Evolutionary conservation across 495 filamentous ascomycete species (phyloP).

Genomic region (Astrocystis sublimbata): DNA sequence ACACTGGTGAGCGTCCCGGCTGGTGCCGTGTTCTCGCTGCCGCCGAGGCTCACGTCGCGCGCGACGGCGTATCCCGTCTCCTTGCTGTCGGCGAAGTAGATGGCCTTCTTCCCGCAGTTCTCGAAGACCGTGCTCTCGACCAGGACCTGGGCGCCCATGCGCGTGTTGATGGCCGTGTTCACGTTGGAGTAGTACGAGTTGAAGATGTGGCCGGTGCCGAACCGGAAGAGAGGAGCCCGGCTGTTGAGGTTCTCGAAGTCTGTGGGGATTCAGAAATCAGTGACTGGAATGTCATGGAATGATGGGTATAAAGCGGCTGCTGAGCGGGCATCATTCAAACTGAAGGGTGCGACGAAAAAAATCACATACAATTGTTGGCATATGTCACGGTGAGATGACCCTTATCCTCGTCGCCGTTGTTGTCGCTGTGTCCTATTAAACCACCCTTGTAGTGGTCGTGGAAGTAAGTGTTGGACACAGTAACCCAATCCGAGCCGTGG

Average conservation of each 20-base stretch:
- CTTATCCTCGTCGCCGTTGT: conserved; percentile 46
- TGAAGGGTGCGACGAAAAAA: not conserved
- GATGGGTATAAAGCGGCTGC: not conserved
- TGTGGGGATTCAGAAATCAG: not conserved
- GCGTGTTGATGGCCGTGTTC: conserved; percentile 63
- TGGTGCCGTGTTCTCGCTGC: conserved; percentile 45
- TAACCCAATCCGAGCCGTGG: conserved; percentile 55
- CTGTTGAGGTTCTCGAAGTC: conserved; percentile 63
- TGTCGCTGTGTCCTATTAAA: conserved; percentile 62
- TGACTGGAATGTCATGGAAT: not conserved
- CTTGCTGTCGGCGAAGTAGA: conserved; percentile 59
- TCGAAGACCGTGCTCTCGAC: conserved; percentile 62
- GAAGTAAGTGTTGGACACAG: conserved; percentile 52
- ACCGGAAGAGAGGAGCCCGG: conserved; percentile 60
- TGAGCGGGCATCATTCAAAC: not conserved
- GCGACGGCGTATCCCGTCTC: conserved; percentile 51
- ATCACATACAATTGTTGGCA: conserved; percentile 52
- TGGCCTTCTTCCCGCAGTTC: conserved; percentile 43
- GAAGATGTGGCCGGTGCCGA: conserved; percentile 59
- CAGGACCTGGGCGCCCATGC: conserved; percentile 63
- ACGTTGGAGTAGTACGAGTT: conserved; percentile 50
- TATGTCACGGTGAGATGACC: conserved; percentile 62
- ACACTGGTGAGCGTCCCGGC: conserved; percentile 51
- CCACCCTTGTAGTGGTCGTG: conserved; percentile 69
- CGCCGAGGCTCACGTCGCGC: conserved; percentile 58